Evolutionary conservation across 345 rosid genomes (phyloP).

Genomic region (Acer campestre): DNA sequence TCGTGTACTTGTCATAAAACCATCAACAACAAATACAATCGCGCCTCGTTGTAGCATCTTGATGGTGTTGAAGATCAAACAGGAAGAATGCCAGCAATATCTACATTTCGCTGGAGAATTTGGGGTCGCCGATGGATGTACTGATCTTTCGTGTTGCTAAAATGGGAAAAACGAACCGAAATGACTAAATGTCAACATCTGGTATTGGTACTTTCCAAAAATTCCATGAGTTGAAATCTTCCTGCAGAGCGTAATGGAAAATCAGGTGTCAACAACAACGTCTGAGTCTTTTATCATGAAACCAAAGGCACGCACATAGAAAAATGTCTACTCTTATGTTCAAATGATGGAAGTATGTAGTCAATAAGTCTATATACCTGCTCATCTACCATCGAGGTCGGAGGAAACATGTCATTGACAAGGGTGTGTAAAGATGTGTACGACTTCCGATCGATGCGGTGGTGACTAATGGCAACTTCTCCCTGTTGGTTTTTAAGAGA

Average conservation of each 20-base stretch:
- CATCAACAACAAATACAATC: neutral
- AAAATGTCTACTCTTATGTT: neutral
- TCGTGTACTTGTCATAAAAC: constrained; percentile 14
- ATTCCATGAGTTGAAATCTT: constrained; percentile 85
- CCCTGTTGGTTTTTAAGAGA: constrained; percentile 51
- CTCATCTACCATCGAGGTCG: constrained; percentile 76
- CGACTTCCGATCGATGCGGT: constrained; percentile 67
- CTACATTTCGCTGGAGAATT: neutral
- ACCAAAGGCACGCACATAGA: neutral
- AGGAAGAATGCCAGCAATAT: constrained; percentile 17
- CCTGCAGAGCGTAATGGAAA: constrained; percentile 45
- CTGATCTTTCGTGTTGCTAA: constrained; percentile 9
- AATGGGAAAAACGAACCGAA: neutral
- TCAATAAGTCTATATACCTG: constrained; percentile 49
- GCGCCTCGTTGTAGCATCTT: neutral
- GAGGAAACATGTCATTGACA: constrained; percentile 91
- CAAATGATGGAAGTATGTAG: neutral
- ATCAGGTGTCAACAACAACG: neutral
- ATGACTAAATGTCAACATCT: constrained; percentile 46
- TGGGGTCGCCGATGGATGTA: neutral
- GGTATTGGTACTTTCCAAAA: constrained; percentile 74
- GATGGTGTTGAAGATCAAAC: constrained; percentile 10
- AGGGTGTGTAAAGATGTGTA: constrained; percentile 90
- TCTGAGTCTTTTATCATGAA: neutral
- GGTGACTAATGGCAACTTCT: constrained; percentile 87